phyloP scores from a whole-genome alignment of 176 grass and related monocot species.

The Otatea glauca region DNA sequence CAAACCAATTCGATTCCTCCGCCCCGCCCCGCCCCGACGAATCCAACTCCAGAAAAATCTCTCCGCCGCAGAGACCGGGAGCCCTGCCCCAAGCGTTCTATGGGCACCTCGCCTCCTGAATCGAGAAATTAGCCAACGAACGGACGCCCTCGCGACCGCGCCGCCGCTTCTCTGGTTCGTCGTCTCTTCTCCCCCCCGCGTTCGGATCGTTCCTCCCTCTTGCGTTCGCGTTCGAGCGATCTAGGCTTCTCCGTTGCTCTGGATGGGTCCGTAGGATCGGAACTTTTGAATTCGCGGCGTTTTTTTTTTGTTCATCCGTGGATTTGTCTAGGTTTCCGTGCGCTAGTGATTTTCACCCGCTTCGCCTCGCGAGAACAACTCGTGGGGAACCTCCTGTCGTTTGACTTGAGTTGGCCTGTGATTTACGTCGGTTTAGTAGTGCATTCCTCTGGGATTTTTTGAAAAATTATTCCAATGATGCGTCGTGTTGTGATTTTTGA shows the following conservation, averaged over 20 bases:
- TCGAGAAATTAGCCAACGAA: not conserved
- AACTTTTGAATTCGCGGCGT: not conserved
- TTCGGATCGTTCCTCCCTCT: not conserved
- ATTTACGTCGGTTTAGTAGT: not conserved
- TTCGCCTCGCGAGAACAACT: not conserved
- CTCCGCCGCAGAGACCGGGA: not conserved
- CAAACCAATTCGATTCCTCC: constrained; percentile 29
- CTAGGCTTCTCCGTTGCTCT: not conserved
- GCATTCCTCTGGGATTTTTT: not conserved
- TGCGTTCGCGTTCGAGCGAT: not conserved
- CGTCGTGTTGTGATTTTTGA: not conserved
- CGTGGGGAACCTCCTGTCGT: not conserved
- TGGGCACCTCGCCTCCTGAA: constrained; percentile 4
- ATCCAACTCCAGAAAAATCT: not conserved
- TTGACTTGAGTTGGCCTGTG: not conserved
- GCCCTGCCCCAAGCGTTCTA: not conserved
- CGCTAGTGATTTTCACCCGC: not conserved
- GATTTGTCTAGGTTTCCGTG: not conserved
- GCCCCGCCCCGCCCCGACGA: constrained; percentile 7
- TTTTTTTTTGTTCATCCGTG: not conserved
- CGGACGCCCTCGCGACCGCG: not conserved
- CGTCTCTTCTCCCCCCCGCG: not conserved
- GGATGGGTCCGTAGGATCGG: not conserved
- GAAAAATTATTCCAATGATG: not conserved
- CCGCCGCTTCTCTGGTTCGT: constrained; percentile 16